phyloP scores from a whole-genome alignment of 768 basidiomycete genomes.

The Russula brevipes region DNA sequence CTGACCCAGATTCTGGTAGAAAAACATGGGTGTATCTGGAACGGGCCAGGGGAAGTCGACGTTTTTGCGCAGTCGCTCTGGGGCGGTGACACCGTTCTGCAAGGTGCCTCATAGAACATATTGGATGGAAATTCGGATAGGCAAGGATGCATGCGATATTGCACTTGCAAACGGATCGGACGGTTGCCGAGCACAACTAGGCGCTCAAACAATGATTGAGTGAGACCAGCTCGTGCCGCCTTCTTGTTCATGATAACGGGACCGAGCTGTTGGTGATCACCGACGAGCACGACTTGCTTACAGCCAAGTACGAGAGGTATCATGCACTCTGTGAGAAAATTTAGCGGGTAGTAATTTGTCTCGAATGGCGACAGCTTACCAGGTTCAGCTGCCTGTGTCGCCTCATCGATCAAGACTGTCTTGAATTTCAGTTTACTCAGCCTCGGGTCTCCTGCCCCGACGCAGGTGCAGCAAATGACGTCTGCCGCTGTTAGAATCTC shows the following conservation, averaged over 20 bases:
- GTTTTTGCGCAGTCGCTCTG: slow-evolving; percentile 93
- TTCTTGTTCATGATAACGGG: slow-evolving; percentile 99
- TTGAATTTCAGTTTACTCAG: slow-evolving; percentile 97
- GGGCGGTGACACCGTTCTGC: slow-evolving; percentile 98
- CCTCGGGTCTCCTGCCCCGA: slow-evolving; percentile 94
- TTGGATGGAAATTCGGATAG: slow-evolving; percentile 99
- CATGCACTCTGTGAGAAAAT: slow-evolving; percentile 78
- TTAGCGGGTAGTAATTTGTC: neutral
- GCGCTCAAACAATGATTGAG: slow-evolving; percentile 96
- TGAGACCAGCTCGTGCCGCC: slow-evolving; percentile 96
- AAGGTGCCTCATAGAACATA: slow-evolving; percentile 99
- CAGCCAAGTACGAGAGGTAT: slow-evolving; percentile 97
- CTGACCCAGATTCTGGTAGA: slow-evolving; percentile 98
- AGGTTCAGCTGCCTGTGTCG: slow-evolving; percentile 96
- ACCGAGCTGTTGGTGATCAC: slow-evolving; percentile 95
- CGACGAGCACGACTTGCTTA: slow-evolving; percentile 97
- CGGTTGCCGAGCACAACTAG: slow-evolving; percentile 92
- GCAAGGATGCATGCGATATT: slow-evolving; percentile 99
- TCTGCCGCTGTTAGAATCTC: slow-evolving; percentile 94
- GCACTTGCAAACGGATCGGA: slow-evolving; percentile 97
- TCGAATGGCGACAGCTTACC: slow-evolving; percentile 43
- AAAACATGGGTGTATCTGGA: slow-evolving; percentile 98
- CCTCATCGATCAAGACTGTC: slow-evolving; percentile 97
- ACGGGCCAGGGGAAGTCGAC: slow-evolving; percentile 99
- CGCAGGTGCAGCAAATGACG: slow-evolving; percentile 98